Conservation (phyloP, 768 basidiomycete species). For the Termitomyces sp. region DNA sequence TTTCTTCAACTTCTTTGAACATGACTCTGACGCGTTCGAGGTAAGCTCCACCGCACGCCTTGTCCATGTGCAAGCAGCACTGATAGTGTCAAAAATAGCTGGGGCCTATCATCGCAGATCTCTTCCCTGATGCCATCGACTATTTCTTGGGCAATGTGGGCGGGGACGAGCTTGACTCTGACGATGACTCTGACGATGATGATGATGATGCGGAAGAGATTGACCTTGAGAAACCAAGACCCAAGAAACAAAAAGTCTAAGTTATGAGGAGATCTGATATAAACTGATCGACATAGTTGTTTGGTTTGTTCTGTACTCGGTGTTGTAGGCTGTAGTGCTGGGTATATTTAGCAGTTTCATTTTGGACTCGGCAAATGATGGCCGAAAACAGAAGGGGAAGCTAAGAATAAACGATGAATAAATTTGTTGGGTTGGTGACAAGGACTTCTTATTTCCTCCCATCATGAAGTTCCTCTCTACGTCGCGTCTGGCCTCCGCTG, state of each 20-base stretch:
- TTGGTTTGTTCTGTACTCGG: not conserved
- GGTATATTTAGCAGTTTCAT: not conserved
- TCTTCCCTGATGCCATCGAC: constrained; percentile 80
- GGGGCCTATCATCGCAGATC: constrained; percentile 68
- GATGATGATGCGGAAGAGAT: constrained; percentile 84
- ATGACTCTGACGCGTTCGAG: constrained; percentile 60
- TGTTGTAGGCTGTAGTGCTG: not conserved
- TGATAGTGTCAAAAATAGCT: constrained; percentile 41
- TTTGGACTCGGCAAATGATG: constrained; percentile 8
- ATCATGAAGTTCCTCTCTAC: constrained; percentile 32
- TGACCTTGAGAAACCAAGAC: constrained; percentile 79
- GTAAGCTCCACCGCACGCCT: constrained; percentile 31
- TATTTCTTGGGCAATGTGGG: constrained; percentile 72
- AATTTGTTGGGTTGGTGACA: not conserved
- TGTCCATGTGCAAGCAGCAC: constrained; percentile 23
- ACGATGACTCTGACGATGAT: constrained; percentile 67
- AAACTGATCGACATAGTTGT: not conserved
- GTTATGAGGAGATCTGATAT: not conserved
- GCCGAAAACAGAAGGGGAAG: constrained; percentile 6
- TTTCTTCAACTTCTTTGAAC: constrained; percentile 88
- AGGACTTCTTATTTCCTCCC: constrained; percentile 2
- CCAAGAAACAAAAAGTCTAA: constrained; percentile 70
- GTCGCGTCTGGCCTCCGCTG: constrained; percentile 26
- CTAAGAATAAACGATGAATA: constrained; percentile 1
- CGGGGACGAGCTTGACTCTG: constrained; percentile 59